Conservation (phyloP, 306 rosid genomes). For the Quercus glauca region DNA sequence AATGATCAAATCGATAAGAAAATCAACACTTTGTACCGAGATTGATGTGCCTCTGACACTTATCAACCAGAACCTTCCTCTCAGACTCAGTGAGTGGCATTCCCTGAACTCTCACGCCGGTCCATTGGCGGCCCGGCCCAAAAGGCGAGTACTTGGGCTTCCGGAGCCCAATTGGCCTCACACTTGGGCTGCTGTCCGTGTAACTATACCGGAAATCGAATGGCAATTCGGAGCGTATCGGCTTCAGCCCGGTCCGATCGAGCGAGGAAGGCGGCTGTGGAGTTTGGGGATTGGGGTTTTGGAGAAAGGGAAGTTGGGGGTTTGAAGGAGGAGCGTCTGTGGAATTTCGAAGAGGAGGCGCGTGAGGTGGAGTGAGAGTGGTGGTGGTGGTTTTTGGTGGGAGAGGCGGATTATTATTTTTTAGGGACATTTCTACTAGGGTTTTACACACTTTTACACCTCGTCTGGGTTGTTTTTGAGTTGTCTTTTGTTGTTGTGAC, state of each 20-base stretch:
- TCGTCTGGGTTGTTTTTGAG: no score
- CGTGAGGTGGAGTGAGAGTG: constrained; percentile 25
- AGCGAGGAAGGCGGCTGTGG: constrained; percentile 66
- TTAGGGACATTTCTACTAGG: constrained; percentile 48
- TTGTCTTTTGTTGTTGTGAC: no score
- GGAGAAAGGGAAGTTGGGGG: constrained; percentile 57
- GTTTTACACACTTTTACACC: constrained; percentile 20
- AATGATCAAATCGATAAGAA: not conserved
- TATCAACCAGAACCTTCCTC: constrained; percentile 60
- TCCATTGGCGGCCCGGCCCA: constrained; percentile 76
- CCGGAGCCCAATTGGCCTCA: constrained; percentile 77
- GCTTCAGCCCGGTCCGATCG: constrained; percentile 46
- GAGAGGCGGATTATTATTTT: constrained; percentile 25
- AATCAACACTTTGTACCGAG: constrained; percentile 44
- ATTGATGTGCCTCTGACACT: constrained; percentile 60
- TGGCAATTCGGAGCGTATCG: constrained; percentile 55
- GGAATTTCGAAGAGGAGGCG: constrained; percentile 77
- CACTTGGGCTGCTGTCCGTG: constrained; percentile 69
- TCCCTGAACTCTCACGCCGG: constrained; percentile 79
- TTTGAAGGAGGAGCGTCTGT: constrained; percentile 53
- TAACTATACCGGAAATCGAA: constrained; percentile 83
- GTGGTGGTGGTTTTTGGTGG: constrained; percentile 45
- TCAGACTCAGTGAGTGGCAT: constrained; percentile 56
- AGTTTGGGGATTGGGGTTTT: constrained; percentile 24
- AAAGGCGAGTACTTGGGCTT: constrained; percentile 91